Evolutionary conservation across 331 rosid species (phyloP).

Genomic region (Malus hybrid): DNA sequence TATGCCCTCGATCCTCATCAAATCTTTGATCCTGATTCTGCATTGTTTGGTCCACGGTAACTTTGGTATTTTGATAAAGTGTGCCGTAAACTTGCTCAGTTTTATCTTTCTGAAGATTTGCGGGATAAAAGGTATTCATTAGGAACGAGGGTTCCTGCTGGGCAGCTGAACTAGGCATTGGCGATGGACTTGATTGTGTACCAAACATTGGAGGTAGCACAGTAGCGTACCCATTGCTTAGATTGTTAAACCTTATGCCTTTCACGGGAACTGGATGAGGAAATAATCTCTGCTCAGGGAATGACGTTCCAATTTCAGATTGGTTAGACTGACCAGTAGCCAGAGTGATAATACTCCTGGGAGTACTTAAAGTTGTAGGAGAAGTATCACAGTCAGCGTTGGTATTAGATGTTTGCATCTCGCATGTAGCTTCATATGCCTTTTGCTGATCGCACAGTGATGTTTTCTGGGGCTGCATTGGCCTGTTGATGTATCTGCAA

Average conservation of each 20-base stretch:
- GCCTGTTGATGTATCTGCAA: constrained; percentile 73
- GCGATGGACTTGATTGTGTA: constrained; percentile 42
- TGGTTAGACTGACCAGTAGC: constrained; percentile 55
- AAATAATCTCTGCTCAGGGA: constrained; percentile 33
- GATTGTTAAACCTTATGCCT: constrained; percentile 48
- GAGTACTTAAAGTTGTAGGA: constrained; percentile 36
- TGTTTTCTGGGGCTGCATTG: constrained; percentile 33
- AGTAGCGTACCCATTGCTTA: constrained; percentile 40
- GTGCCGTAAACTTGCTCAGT: constrained; percentile 38
- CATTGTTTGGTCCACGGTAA: constrained; percentile 17
- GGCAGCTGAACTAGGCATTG: constrained; percentile 34
- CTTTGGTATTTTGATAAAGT: constrained; percentile 25
- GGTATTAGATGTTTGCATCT: constrained; percentile 25
- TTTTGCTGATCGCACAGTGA: constrained; percentile 33
- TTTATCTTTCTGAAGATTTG: constrained; percentile 31
- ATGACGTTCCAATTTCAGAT: constrained; percentile 46
- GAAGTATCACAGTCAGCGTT: constrained; percentile 24
- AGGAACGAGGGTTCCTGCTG: constrained; percentile 45
- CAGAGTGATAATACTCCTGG: constrained; percentile 33
- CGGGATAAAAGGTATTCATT: constrained; percentile 43
- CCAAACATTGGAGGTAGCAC: constrained; percentile 41
- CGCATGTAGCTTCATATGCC: constrained; percentile 37
- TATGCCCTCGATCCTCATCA: constrained; percentile 59
- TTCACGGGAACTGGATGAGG: constrained; percentile 60
- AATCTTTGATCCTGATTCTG: constrained; percentile 36